Base-by-base conservation (phyloP, 257 asterid genomes). In the Coffea eugenioides region DNA sequence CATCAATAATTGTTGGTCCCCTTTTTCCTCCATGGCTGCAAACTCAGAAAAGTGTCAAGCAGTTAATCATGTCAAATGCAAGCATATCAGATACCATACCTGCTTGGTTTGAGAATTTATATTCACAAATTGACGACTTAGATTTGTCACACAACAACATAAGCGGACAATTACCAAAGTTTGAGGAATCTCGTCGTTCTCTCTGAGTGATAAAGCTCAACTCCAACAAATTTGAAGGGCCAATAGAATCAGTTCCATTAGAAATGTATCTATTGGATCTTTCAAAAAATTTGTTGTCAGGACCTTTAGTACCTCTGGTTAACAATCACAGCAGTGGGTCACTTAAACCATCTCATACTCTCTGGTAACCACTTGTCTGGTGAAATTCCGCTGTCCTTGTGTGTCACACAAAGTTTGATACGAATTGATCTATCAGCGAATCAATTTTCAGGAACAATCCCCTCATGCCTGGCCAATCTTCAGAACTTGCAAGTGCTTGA, bases 11-110 rank as follows among this genome's bases (percentile, higher is more conserved):
- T 16, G 71, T 59, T 8, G 86, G 86, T 13, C 80, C 86, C 18
- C 74, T 9, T 2, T 79, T 83, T 49, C 83, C 83, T 62, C 67
- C 64, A 16, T 83, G 83, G 86, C 80, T 83, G 51, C 77, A 69
- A n/a, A 79, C 83, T 11, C 83, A 83, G 12, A 59, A 21, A 5
- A 46, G 23, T 2, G 75, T 83, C 6, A 23, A 25, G 16, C 57
- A 25, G 43, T 39, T 83, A 46, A 41, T 71, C 34, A 69, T 83
- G 54, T 74, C 83, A 36, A 68, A 69, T 59, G 77, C 83, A 46
- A 75, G 76, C 78, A 83, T 83, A 25, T 59, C 78, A 34, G 86
- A 70, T n/a, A 27, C 66, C 23, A 2, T 83, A 8, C 86, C 86
- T 23, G 51, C 41, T 34, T 82, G 85, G 85, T 82, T 82, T 74